These are phyloP conservation scores for Ceriops zippeliana DNA, from an alignment of 345 rosid genomes.

Conservation along the genomic window DNA sequence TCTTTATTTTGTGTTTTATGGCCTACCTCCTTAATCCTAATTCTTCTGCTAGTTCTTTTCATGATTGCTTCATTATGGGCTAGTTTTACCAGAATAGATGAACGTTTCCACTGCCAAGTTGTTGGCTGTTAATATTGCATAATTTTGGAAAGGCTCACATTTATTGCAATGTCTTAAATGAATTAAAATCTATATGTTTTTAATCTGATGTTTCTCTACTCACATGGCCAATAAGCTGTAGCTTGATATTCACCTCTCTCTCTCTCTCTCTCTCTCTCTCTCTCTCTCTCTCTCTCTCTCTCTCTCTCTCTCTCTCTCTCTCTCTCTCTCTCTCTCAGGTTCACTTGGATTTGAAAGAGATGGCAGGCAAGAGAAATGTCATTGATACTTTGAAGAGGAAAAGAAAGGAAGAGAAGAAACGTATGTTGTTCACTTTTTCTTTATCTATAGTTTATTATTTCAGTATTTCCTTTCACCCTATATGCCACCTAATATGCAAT, in stretches of 20 bases:
- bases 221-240: neutral
- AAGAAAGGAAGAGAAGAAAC: constrained; percentile 77
- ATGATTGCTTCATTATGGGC: neutral
- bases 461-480: neutral
- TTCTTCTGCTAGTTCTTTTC: neutral
- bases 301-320: constrained; percentile 7
- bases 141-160: neutral
- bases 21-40: neutral
- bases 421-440: constrained; percentile 24
- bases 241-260: neutral
- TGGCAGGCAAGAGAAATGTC: constrained; percentile 50
- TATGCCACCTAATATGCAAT: neutral
- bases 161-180: neutral
- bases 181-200: neutral
- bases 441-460: neutral
- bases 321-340: constrained; percentile 35
- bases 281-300: constrained; percentile 15
- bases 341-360: constrained; percentile 49
- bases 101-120: neutral
- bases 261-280: constrained; percentile 9
- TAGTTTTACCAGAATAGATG: neutral
- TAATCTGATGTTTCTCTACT: neutral
- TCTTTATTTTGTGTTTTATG: neutral
- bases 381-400: constrained; percentile 50
- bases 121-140: neutral